These are phyloP conservation scores for Aspergillus bridgeri DNA, from an alignment of 495 filamentous ascomycete genomes.

Conservation along the genomic window DNA sequence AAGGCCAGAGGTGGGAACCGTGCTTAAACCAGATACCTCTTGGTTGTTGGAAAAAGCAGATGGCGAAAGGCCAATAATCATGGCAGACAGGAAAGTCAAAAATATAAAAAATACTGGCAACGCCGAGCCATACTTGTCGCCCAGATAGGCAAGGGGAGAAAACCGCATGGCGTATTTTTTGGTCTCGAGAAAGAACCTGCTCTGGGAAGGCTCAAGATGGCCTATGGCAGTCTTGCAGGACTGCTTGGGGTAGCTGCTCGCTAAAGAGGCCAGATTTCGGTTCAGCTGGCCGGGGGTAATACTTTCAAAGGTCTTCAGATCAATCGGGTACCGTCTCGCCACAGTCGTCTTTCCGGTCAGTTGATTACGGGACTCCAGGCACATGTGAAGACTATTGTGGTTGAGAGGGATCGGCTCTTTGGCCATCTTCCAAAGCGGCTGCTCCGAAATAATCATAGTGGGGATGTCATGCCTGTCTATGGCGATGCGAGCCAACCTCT, in stretches of 20 bases:
- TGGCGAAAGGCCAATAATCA: slow-evolving; percentile 29
- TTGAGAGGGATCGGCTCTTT: slow-evolving; percentile 48
- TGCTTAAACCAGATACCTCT: not conserved
- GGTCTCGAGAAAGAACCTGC: slow-evolving; percentile 17
- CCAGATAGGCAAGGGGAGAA: slow-evolving; percentile 25
- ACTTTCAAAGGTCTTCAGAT: slow-evolving; percentile 67
- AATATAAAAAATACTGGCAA: slow-evolving; percentile 38
- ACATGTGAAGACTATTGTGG: slow-evolving; percentile 60
- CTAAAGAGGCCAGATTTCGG: slow-evolving; percentile 66
- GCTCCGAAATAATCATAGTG: slow-evolving; percentile 64
- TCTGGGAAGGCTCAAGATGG: slow-evolving; percentile 7
- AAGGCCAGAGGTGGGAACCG: slow-evolving; percentile 15
- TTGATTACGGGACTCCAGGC: slow-evolving; percentile 59
- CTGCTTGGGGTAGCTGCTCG: slow-evolving; percentile 43
- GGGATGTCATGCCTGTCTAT: slow-evolving; percentile 64
- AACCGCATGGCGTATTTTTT: slow-evolving; percentile 32
- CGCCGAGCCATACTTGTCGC: slow-evolving; percentile 36
- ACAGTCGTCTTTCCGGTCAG: slow-evolving; percentile 47
- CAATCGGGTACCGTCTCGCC: slow-evolving; percentile 63
- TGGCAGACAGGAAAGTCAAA: slow-evolving; percentile 38
- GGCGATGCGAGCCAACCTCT: slow-evolving; percentile 55
- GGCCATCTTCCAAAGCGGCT: slow-evolving; percentile 46
- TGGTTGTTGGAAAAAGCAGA: slow-evolving; percentile 22
- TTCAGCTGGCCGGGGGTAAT: slow-evolving; percentile 74
- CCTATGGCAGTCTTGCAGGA: slow-evolving; percentile 23